phyloP scores from a whole-genome alignment of 768 basidiomycete genomes.

The Termitomyces sp. region DNA sequence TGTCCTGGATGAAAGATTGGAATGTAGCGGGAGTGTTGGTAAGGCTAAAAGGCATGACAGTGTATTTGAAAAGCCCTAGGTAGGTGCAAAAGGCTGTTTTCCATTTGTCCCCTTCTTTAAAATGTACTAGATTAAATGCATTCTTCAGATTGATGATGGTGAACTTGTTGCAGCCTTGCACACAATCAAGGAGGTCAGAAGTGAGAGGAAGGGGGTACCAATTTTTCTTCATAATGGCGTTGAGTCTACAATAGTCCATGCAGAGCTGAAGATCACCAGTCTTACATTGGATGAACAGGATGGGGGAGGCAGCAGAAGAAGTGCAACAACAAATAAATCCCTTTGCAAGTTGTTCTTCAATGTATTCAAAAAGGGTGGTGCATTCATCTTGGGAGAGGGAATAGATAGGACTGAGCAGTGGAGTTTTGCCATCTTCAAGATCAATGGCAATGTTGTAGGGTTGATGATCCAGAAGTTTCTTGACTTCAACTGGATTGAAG shows the following conservation, averaged over 20 bases:
- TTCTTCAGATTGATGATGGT: slow-evolving; percentile 30
- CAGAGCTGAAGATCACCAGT: slow-evolving; percentile 16
- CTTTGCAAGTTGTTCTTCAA: slow-evolving; percentile 23
- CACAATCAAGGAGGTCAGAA: slow-evolving; percentile 25
- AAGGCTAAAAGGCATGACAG: slow-evolving; percentile 28
- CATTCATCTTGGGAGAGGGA: slow-evolving; percentile 21
- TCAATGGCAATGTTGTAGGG: slow-evolving; percentile 31
- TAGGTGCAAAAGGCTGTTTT: slow-evolving; percentile 38
- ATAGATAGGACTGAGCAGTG: slow-evolving; percentile 19
- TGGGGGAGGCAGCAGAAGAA: slow-evolving; percentile 17
- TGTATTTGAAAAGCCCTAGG: slow-evolving; percentile 32
- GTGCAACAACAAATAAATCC: slow-evolving; percentile 24
- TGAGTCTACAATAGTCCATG: slow-evolving; percentile 21
- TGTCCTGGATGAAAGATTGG: neutral
- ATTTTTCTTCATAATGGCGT: slow-evolving; percentile 32
- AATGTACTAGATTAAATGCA: slow-evolving; percentile 32
- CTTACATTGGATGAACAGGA: slow-evolving; percentile 24
- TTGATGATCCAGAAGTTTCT: slow-evolving; percentile 23
- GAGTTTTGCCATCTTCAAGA: slow-evolving; percentile 21
- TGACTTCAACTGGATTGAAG: slow-evolving; percentile 21
- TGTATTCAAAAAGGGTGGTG: slow-evolving; percentile 20
- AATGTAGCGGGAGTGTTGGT: neutral
- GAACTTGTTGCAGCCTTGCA: slow-evolving; percentile 20
- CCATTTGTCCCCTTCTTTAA: slow-evolving; percentile 34
- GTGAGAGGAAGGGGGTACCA: slow-evolving; percentile 31